Conservation (phyloP, 108 stramenopile genomes). For the Skeletonema tropicum region DNA sequence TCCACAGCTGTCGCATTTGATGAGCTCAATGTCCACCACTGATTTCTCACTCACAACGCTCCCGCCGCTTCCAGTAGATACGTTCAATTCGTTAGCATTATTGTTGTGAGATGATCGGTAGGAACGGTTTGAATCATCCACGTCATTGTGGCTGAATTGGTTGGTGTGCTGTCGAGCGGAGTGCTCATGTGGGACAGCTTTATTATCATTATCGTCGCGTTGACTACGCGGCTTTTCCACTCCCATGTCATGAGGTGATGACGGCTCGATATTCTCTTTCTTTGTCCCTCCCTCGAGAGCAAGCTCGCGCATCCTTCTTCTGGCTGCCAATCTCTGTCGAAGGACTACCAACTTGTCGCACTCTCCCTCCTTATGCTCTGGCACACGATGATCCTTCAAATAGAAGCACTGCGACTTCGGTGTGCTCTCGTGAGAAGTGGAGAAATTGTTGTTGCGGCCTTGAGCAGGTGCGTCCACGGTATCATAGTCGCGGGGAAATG, state of each 20-base stretch:
- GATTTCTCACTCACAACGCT: constrained; percentile 15
- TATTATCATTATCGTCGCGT: not conserved
- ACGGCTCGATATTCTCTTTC: not conserved
- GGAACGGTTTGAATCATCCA: not conserved
- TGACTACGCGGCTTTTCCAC: not conserved
- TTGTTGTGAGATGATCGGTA: not conserved
- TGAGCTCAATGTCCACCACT: constrained; percentile 38
- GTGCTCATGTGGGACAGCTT: not conserved
- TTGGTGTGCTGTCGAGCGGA: not conserved
- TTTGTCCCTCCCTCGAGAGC: not conserved
- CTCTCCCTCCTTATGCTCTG: constrained; percentile 51
- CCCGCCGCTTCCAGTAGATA: not conserved
- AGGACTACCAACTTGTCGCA: constrained; percentile 46
- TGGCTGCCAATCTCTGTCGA: constrained; percentile 35
- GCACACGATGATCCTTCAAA: constrained; percentile 25
- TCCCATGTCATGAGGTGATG: not conserved
- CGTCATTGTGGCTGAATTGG: not conserved
- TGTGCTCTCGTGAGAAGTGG: not conserved
- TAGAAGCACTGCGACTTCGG: not conserved
- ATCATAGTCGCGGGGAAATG: not conserved
- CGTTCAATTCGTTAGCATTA: not conserved
- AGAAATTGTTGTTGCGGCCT: not conserved
- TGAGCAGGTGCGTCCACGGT: not conserved
- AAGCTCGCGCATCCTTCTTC: constrained; percentile 20
- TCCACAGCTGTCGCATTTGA: constrained; percentile 36